Base-by-base conservation (phyloP, 805 yeast species). In the Candida saitoana region DNA sequence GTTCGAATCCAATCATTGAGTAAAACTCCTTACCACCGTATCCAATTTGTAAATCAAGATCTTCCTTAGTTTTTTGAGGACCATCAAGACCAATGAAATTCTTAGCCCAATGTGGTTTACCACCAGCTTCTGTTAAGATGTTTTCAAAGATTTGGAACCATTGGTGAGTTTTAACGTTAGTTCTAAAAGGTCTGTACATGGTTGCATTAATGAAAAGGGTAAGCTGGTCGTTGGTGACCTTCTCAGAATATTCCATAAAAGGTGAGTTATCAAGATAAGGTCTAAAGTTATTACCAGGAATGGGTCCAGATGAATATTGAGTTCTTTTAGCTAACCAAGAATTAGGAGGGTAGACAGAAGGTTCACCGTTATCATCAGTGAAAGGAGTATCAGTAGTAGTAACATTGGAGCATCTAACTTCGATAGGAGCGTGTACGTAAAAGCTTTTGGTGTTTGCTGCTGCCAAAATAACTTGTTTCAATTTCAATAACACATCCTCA, bases 81-180 rank as follows among this genome's bases (percentile, higher is more conserved):
- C 65, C 67, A 12, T 57, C 59, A 37, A 67, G 51, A 1, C 96
- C 95, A 43, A 86, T 69, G 61, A 88, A 91, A 63, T 89, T 90
- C 71, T 91, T 91, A 14, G 99, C 99, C 99, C 99, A 91, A 62
- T 91, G 99, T 2, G 99, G 99, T 60, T 82, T 86, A 34, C 99
- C 99, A 29, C 85, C 89, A 20, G 84, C 89, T 19, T 78, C 80
- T 39, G 73, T 74, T 73, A 90, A 70, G 1, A 87, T 77, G 40
- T 77, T 76, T 63, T 91, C 99, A 62, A 91, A 91, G n/a, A 73
- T 69, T 38, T 76, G 75, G 64, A 77, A 91, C 96, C 97, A 91
- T 50, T 79, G 74, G 36, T 77, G 79, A 27, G 88, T 80, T 34
- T 85, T 82, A 8, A 89, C 82, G 54, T 81, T 76, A 43, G 77